A percentile compares a stretch with the other conserved stretches of the same genome.
phyloP scores from a whole-genome alignment of 495 filamentous ascomycete genomes.

The Penicillium taxi region DNA sequence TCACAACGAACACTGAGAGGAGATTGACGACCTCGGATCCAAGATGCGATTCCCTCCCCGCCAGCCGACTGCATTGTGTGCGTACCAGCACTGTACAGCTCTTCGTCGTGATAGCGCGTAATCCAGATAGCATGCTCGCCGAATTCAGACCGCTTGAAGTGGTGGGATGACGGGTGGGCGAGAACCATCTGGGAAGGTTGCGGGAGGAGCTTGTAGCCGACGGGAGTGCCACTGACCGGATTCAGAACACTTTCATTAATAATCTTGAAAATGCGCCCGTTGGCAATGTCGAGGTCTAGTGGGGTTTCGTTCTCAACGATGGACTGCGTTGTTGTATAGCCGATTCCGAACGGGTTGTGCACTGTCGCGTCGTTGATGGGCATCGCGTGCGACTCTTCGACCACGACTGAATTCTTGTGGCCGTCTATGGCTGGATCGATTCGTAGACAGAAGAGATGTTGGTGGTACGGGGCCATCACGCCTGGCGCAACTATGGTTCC shows the following conservation, averaged over 20 bases:
- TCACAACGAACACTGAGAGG: conserved; percentile 35
- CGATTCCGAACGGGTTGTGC: conserved; percentile 68
- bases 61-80: conserved; percentile 78
- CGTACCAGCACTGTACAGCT: conserved; percentile 69
- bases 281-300: conserved; percentile 52
- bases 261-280: conserved; percentile 72
- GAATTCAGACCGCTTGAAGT: conserved; percentile 72
- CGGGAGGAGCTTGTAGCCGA: conserved; percentile 70
- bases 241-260: conserved; percentile 63
- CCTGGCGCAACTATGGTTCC: conserved; percentile 83
- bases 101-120: conserved; percentile 64
- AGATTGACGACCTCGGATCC: conserved; percentile 14
- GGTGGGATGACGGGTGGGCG: conserved; percentile 57
- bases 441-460: conserved; percentile 84
- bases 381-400: conserved; percentile 63
- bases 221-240: conserved; percentile 60
- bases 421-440: conserved; percentile 80
- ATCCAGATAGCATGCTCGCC: conserved; percentile 71
- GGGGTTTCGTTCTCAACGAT: conserved; percentile 51
- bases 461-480: conserved; percentile 69
- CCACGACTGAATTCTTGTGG: conserved; percentile 53
- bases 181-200: conserved; percentile 72
- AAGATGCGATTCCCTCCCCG: conserved; percentile 34
- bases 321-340: conserved; percentile 53
- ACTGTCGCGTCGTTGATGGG: conserved; percentile 42